These are phyloP conservation scores for Solanum pinnatisectum DNA, from an alignment of 257 asterid genomes.

Conservation along the genomic window DNA sequence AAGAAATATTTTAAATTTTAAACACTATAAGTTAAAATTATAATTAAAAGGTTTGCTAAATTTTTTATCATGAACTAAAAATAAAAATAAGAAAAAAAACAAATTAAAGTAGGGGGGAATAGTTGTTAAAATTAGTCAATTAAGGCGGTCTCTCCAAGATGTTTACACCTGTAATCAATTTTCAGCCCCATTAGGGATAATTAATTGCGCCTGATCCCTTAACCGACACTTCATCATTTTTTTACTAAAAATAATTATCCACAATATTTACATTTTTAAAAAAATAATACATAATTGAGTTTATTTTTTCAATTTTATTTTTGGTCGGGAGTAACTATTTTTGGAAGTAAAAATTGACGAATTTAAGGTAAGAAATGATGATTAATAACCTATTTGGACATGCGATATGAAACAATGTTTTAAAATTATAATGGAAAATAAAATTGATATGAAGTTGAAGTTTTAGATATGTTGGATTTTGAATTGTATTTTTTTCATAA, in stretches of 20 bases:
- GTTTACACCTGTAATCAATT: slow-evolving; percentile 12
- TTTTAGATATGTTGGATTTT: neutral
- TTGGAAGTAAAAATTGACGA: neutral
- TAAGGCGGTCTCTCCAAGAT: slow-evolving; percentile 14
- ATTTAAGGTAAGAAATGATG: neutral
- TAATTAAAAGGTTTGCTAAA: neutral
- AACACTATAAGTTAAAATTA: too few species aligned
- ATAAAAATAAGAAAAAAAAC: too few species aligned
- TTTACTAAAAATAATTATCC: neutral
- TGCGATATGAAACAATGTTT: neutral
- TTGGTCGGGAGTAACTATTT: neutral
- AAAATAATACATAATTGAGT: neutral
- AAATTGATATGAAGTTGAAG: neutral
- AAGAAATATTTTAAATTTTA: too few species aligned
- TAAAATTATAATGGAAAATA: neutral
- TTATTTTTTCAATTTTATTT: neutral
- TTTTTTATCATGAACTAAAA: neutral
- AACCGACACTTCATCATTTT: neutral
- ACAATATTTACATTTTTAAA: neutral
- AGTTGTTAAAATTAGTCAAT: slow-evolving; percentile 20
- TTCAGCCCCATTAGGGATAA: neutral
- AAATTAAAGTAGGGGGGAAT: neutral
- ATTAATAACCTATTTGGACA: neutral
- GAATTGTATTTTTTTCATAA: neutral
- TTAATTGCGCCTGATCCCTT: neutral